Percentiles rank a stretch among this genome's conserved stretches.
Evolutionary conservation across 768 basidiomycete species (phyloP).

Genomic region (Tephrocybe sp.): DNA sequence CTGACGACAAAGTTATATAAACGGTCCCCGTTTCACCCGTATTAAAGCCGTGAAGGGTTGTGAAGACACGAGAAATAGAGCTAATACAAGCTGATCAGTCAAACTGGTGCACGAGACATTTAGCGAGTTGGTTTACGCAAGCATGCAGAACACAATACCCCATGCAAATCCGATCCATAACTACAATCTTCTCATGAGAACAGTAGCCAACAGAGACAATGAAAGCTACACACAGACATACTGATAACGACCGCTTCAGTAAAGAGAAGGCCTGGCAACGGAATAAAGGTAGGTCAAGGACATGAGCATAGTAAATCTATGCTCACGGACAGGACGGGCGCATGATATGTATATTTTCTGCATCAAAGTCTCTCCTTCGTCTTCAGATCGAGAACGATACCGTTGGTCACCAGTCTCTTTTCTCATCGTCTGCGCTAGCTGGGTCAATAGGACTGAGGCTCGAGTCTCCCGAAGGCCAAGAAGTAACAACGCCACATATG

Average conservation of each 20-base stretch:
- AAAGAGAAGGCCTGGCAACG: slow-evolving; percentile 52
- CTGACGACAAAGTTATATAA: slow-evolving; percentile 56
- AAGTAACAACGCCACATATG: slow-evolving; percentile 48
- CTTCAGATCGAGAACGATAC: slow-evolving; percentile 64
- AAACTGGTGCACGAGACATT: no score
- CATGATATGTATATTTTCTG: slow-evolving; percentile 68
- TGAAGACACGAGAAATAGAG: slow-evolving; percentile 58
- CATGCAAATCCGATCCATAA: slow-evolving; percentile 73
- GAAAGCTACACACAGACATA: slow-evolving; percentile 58
- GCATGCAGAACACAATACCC: slow-evolving; percentile 74
- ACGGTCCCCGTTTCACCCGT: slow-evolving; percentile 57
- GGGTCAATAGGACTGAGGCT: slow-evolving; percentile 64
- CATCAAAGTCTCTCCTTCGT: slow-evolving; percentile 52
- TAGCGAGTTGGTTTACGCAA: no score
- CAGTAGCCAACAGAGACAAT: slow-evolving; percentile 29
- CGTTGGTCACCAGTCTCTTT: slow-evolving; percentile 63
- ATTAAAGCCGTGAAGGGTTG: slow-evolving; percentile 58
- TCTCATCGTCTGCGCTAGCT: slow-evolving; percentile 60
- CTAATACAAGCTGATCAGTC: slow-evolving; percentile 19
- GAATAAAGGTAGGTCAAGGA: not conserved
- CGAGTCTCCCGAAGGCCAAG: slow-evolving; percentile 75
- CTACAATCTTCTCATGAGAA: slow-evolving; percentile 29
- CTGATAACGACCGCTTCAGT: slow-evolving; percentile 76
- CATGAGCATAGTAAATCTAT: not conserved
- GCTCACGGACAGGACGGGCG: slow-evolving; percentile 68